These are phyloP conservation scores for Psophocarpus tetragonolobus DNA, from an alignment of 306 rosid species.

Conservation along the genomic window DNA sequence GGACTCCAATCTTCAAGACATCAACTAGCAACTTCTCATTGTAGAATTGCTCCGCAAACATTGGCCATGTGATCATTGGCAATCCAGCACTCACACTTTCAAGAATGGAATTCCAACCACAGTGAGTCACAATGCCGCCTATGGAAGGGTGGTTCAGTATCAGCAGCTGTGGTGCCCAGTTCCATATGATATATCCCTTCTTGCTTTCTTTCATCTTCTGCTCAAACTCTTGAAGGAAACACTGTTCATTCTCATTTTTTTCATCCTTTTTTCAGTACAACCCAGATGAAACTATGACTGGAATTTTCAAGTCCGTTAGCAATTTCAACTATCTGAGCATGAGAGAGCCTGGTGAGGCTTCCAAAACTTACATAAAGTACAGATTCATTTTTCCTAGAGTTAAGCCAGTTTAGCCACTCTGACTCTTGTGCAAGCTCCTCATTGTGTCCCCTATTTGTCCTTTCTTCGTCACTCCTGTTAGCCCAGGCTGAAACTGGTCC, in stretches of 20 bases:
- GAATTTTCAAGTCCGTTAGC: constrained; percentile 36
- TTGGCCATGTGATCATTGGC: constrained; percentile 39
- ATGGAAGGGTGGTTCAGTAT: constrained; percentile 31
- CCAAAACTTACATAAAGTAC: constrained; percentile 37
- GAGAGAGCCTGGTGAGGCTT: constrained; percentile 25
- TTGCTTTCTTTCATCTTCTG: constrained; percentile 10
- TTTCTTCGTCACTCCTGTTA: neutral
- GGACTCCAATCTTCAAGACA: constrained; percentile 18
- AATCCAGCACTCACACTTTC: constrained; percentile 26
- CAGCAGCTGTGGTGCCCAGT: constrained; percentile 35
- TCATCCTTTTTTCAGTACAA: neutral
- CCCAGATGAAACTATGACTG: constrained; percentile 33
- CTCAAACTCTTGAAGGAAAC: constrained; percentile 19
- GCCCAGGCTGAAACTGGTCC: constrained; percentile 25
- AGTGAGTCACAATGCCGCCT: constrained; percentile 30
- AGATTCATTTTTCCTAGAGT: constrained; percentile 23
- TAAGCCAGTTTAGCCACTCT: constrained; percentile 32
- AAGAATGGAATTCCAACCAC: constrained; percentile 37
- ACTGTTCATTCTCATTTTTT: neutral
- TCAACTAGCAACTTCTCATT: constrained; percentile 33
- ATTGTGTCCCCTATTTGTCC: neutral
- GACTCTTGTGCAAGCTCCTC: neutral
- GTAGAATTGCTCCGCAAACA: constrained; percentile 37
- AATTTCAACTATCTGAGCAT: constrained; percentile 30
- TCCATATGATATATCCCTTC: constrained; percentile 26